phyloP scores from a whole-genome alignment of 805 yeast species.

The Hanseniaspora valbyensis region DNA sequence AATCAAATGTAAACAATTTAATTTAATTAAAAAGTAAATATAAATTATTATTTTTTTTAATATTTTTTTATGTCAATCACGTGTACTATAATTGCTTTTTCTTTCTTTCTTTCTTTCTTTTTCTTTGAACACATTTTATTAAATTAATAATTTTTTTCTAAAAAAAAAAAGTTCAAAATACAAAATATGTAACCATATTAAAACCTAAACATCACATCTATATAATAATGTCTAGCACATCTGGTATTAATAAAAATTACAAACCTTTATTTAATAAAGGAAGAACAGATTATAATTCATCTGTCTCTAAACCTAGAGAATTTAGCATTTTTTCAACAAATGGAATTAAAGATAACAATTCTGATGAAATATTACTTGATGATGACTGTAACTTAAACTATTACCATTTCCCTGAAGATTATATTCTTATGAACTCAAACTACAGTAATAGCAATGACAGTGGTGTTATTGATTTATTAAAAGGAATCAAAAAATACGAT shows the following conservation, averaged over 20 bases:
- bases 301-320: conserved; percentile 80
- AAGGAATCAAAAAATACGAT: conserved; percentile 28
- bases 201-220: no score
- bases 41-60: no score
- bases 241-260: neutral
- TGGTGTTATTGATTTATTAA: conserved; percentile 14
- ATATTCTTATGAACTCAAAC: conserved; percentile 42
- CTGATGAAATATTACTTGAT: conserved; percentile 30
- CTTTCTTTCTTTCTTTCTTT: no score
- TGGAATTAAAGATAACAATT: neutral
- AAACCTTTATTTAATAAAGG: conserved; percentile 28
- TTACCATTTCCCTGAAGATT: conserved; percentile 69
- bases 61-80: no score
- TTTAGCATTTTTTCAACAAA: conserved; percentile 55
- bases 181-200: no score
- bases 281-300: conserved; percentile 46
- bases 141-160: no score
- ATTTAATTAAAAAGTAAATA: no score
- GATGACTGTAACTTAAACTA: conserved; percentile 52
- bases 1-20: no score
- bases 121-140: no score
- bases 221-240: neutral
- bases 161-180: no score
- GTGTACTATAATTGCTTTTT: no score
- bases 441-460: conserved; percentile 47